Conservation (phyloP, 805 yeast species). For the Metschnikowia matae region DNA sequence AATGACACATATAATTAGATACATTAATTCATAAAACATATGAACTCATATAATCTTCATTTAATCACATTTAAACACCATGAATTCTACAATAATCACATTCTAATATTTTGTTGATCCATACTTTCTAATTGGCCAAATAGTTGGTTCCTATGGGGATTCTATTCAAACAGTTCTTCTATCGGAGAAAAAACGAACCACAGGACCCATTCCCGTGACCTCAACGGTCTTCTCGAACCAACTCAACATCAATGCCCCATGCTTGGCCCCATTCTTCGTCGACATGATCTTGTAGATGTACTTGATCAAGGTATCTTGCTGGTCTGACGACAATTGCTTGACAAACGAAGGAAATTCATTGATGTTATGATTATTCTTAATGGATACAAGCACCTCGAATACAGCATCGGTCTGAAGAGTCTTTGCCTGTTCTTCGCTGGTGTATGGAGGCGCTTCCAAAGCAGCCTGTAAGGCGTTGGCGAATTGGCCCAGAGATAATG, state of each 20-base stretch:
- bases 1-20: no score
- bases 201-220: constrained; percentile 81
- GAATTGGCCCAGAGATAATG: constrained; percentile 69
- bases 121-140: background rate
- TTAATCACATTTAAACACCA: no score
- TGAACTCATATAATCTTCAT: no score
- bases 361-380: constrained; percentile 55
- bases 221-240: constrained; percentile 94
- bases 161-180: constrained; percentile 61
- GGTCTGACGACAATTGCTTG: constrained; percentile 52
- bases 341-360: constrained; percentile 62
- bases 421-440: constrained; percentile 60
- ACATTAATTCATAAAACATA: no score
- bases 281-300: constrained; percentile 85
- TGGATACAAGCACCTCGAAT: constrained; percentile 58
- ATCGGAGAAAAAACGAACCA: constrained; percentile 82
- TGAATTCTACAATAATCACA: no score
- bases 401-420: constrained; percentile 44
- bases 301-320: constrained; percentile 76
- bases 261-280: constrained; percentile 70
- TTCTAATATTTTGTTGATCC: no score
- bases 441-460: constrained; percentile 78
- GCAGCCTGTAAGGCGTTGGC: constrained; percentile 60
- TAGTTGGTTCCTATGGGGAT: background rate
- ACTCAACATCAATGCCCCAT: constrained; percentile 77